phyloP scores from a whole-genome alignment of 257 asterid species.

The Paraleonurus japonicus region DNA sequence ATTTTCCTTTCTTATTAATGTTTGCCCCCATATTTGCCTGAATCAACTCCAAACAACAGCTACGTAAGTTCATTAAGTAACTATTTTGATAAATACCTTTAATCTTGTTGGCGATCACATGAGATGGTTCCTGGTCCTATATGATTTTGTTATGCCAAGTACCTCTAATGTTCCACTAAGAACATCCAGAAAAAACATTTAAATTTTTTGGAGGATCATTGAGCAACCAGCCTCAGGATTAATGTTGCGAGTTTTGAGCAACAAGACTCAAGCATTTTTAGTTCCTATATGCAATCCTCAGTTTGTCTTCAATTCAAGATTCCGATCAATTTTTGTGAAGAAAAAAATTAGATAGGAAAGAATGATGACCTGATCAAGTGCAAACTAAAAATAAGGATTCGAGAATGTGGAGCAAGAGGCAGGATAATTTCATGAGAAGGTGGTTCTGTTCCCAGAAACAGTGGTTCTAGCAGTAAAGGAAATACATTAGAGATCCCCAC shows the following conservation, averaged over 20 bases:
- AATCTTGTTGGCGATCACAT: slow-evolving; percentile 10
- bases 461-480: too few species aligned
- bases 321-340: background rate
- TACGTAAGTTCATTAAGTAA: background rate
- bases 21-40: too few species aligned
- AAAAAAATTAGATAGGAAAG: background rate
- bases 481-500: too few species aligned
- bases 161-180: slow-evolving; percentile 1
- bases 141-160: too few species aligned
- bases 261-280: slow-evolving; percentile 3
- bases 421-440: background rate
- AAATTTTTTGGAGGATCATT: background rate
- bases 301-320: too few species aligned
- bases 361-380: background rate
- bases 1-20: too few species aligned
- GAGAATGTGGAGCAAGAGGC: background rate
- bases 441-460: too few species aligned
- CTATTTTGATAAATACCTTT: background rate
- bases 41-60: too few species aligned
- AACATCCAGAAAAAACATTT: background rate
- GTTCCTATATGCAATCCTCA: too few species aligned
- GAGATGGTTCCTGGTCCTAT: too few species aligned
- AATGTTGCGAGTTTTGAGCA: slow-evolving; percentile 3
- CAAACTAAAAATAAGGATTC: background rate
- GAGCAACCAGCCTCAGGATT: background rate